Base-by-base conservation (phyloP, 306 rosid species). In the Begonia peltatifolia region DNA sequence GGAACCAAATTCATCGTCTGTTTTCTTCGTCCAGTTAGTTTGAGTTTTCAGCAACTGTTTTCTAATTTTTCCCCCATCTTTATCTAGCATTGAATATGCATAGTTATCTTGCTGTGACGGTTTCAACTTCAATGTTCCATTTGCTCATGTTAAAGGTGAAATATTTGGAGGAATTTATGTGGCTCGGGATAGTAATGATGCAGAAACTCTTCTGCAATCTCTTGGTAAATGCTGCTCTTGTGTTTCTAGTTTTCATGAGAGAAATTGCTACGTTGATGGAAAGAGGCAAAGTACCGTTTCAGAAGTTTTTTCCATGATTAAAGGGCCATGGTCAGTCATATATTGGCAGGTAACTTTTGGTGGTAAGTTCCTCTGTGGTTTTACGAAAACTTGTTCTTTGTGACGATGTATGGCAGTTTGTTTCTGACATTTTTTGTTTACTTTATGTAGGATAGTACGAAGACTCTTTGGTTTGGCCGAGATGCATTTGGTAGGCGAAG, bases 401-500 rank as follows among this genome's bases (percentile, higher is more conserved):
- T 54, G 14, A 23, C 16, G 41, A 17, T 57, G 11, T 22, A 8
- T 50, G 17, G 25, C n/a, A 47, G 53, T 6, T 61, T 58, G 57
- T 55, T 52, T 62, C 50, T 50, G 51, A 58, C 53, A 22, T 61
- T 41, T 57, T 47, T 38, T 73, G 41, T 56, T 35, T 61, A 58
- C 42, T 61, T 14, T 58, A 50, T 63, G 41, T 61, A 90, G 97
- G 84, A 78, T 58, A 72, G 65, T 73, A 65, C 94, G 18, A 83
- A 73, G 61, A 83, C 82, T 56, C 78, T 90, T 61, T 90, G 95
- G 97, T 90, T 90, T 80, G 97, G 92, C 41, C 78, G 94, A 44
- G 97, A 90, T 72, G 85, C 92, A 41, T 83, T 90, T 69, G 97
- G 97, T 41, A 64, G 95, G 69, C 66, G 95, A 50, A 90, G 97